Evolutionary conservation across 768 basidiomycete species (phyloP).

Genomic region (Tulasnella sp.): DNA sequence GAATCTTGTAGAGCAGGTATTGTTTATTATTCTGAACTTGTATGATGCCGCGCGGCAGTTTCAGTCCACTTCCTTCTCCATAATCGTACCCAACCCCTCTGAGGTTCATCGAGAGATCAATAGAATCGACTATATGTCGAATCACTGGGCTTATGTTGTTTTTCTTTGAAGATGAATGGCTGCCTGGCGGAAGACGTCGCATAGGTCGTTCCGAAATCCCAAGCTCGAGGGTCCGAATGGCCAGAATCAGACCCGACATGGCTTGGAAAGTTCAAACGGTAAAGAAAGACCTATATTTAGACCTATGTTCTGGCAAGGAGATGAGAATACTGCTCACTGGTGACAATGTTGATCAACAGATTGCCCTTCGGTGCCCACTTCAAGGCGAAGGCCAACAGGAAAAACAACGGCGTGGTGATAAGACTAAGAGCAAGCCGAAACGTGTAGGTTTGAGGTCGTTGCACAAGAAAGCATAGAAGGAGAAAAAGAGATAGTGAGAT

Average conservation of each 20-base stretch:
- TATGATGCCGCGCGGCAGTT: background rate
- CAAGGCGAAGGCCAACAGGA: background rate
- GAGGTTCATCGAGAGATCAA: background rate
- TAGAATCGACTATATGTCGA: background rate
- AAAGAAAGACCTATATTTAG: background rate
- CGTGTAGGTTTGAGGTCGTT: background rate
- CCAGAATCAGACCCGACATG: background rate
- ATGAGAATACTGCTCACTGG: background rate
- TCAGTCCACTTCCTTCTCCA: background rate
- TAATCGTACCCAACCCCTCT: conserved; percentile 13
- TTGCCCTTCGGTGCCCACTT: background rate
- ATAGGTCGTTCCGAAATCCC: background rate
- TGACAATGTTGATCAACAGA: background rate
- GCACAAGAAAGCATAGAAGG: background rate
- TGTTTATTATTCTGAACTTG: background rate
- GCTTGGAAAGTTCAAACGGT: background rate
- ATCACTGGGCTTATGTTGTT: background rate
- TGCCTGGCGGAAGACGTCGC: background rate
- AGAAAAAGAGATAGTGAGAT: background rate
- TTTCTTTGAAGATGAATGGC: background rate
- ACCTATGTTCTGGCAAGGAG: background rate
- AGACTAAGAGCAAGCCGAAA: background rate
- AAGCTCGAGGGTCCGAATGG: background rate
- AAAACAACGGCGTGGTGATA: background rate
- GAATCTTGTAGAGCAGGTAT: background rate